Conservation (phyloP, 352 stramenopile genomes). For the Pythium rhizo-oryzae region DNA sequence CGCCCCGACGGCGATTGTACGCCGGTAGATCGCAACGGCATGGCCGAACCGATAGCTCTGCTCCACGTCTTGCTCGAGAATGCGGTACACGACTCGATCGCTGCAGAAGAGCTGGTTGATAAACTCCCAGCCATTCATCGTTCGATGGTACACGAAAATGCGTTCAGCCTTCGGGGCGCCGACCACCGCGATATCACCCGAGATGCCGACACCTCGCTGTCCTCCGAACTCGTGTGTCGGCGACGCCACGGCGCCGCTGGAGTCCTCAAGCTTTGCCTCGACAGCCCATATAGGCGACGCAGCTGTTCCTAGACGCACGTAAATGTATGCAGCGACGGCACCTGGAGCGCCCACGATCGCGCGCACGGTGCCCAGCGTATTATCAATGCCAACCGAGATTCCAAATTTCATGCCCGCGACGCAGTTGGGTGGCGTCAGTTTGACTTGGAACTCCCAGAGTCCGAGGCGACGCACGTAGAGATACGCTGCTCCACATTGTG, state of each 20-base stretch:
- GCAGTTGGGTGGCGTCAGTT: slow-evolving; percentile 53
- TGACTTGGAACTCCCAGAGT: slow-evolving; percentile 69
- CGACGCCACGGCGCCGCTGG: slow-evolving; percentile 29
- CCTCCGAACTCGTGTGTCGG: slow-evolving; percentile 73
- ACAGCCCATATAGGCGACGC: slow-evolving; percentile 43
- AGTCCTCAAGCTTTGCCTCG: slow-evolving; percentile 49
- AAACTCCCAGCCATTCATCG: slow-evolving; percentile 48
- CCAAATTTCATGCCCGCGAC: slow-evolving; percentile 57
- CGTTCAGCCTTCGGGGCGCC: slow-evolving; percentile 75
- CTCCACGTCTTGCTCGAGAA: slow-evolving; percentile 74
- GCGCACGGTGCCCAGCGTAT: slow-evolving; percentile 53
- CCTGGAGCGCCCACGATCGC: slow-evolving; percentile 77
- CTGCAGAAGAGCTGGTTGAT: slow-evolving; percentile 61
- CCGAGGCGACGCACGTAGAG: slow-evolving; percentile 67
- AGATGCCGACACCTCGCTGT: slow-evolving; percentile 70
- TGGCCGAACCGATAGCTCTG: slow-evolving; percentile 90
- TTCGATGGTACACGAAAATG: slow-evolving; percentile 76
- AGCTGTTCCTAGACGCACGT: slow-evolving; percentile 29
- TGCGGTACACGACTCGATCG: slow-evolving; percentile 86
- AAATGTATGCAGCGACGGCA: slow-evolving; percentile 54
- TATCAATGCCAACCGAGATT: slow-evolving; percentile 70
- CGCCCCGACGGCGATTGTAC: slow-evolving; percentile 90
- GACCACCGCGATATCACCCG: slow-evolving; percentile 89
- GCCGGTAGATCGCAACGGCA: slow-evolving; percentile 77
- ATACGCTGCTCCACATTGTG: slow-evolving; percentile 67